Conservation (phyloP, 768 basidiomycete genomes). For the Glaciozyma antarctica region DNA sequence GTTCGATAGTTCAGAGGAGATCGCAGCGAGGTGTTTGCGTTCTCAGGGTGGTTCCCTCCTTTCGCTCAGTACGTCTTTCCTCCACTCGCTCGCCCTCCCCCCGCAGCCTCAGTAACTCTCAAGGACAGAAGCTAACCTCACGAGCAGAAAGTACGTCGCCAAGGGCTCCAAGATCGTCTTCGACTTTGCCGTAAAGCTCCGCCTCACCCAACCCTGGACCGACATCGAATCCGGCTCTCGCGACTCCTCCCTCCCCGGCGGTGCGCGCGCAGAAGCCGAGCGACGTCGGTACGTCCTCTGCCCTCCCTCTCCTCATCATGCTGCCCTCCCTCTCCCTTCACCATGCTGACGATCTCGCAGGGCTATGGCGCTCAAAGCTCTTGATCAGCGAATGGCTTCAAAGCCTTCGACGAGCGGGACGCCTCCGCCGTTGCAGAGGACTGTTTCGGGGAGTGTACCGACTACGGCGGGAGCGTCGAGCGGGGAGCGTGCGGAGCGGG, state of each 20-base stretch:
- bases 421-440: too few species aligned
- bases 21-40: constrained; percentile 88
- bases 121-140: not conserved
- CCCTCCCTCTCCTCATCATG: too few species aligned
- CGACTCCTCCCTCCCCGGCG: constrained; percentile 66
- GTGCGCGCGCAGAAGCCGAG: constrained; percentile 91
- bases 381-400: constrained; percentile 72
- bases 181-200: constrained; percentile 52
- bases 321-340: not conserved
- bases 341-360: constrained; percentile 42
- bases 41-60: constrained; percentile 94
- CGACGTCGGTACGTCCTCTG: constrained; percentile 62
- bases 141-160: constrained; percentile 58
- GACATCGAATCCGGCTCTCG: constrained; percentile 60
- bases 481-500: too few species aligned
- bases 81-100: not conserved
- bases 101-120: too few species aligned
- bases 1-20: constrained; percentile 70
- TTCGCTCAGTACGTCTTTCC: constrained; percentile 65
- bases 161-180: constrained; percentile 59
- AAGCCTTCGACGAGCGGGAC: too few species aligned
- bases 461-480: too few species aligned
- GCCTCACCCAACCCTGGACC: constrained; percentile 59
- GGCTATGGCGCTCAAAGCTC: constrained; percentile 88
- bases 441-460: too few species aligned